A percentile compares a stretch with the other conserved stretches of the same genome.
Evolutionary conservation across 768 basidiomycete genomes (phyloP).

Genomic region (Amanita brunnescens): DNA sequence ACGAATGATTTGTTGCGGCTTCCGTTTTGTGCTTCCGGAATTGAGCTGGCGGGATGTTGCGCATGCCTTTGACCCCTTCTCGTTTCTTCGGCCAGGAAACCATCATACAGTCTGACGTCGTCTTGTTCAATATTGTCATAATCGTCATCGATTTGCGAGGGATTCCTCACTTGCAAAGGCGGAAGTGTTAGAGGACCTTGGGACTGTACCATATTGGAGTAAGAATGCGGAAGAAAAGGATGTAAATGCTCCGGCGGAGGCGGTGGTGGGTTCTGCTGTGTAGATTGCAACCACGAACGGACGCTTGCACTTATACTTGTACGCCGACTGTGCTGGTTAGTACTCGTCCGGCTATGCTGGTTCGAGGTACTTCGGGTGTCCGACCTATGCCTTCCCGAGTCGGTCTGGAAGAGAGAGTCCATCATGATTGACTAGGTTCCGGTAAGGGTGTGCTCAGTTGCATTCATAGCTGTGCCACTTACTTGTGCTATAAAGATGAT

Average conservation of each 20-base stretch:
- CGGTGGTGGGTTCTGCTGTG: conserved; percentile 23
- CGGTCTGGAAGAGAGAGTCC: neutral
- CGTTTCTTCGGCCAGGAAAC: conserved; percentile 12
- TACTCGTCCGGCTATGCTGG: neutral
- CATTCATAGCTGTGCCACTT: neutral
- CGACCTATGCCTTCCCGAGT: conserved; percentile 3
- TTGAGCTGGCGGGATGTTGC: neutral
- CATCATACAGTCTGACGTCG: conserved; percentile 7
- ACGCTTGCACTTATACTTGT: conserved; percentile 19
- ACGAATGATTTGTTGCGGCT: conserved; percentile 22
- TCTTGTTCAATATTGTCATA: neutral
- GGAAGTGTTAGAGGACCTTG: conserved; percentile 2
- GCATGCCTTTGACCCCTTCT: conserved; percentile 10
- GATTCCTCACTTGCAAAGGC: conserved; percentile 6
- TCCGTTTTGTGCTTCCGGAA: neutral
- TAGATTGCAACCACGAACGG: conserved; percentile 29
- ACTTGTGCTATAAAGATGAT: neutral
- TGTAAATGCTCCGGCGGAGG: conserved; percentile 16
- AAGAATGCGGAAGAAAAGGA: conserved; percentile 21
- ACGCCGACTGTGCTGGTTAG: neutral
- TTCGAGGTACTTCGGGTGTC: conserved; percentile 1
- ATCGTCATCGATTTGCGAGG: conserved; percentile 2
- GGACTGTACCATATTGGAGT: conserved; percentile 10
- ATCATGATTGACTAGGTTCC: neutral
- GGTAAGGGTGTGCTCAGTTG: neutral